Evolutionary conservation across 768 basidiomycete species (phyloP).

Genomic region (Hydnomerulius pinastri): DNA sequence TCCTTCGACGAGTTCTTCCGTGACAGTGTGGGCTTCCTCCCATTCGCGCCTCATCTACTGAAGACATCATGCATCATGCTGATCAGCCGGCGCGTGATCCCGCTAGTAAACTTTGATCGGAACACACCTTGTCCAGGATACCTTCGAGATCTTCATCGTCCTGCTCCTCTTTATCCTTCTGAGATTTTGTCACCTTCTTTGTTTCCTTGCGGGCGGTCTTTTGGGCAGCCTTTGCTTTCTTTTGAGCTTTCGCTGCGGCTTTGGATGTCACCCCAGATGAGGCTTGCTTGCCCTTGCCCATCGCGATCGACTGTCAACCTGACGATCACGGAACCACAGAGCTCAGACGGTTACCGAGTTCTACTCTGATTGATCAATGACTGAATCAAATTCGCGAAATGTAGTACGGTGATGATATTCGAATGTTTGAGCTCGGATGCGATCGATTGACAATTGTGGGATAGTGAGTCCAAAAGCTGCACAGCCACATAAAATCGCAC

Average conservation of each 20-base stretch:
- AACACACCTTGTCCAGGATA: slow-evolving; percentile 73
- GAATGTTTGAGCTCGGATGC: no score
- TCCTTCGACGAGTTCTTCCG: slow-evolving; percentile 80
- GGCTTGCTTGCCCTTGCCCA: slow-evolving; percentile 24
- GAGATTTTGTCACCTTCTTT: slow-evolving; percentile 52
- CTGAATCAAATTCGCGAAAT: no score
- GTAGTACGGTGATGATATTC: no score
- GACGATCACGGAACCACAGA: no score
- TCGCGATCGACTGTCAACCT: no score
- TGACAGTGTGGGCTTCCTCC: slow-evolving; percentile 81
- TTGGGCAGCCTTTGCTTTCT: slow-evolving; percentile 66
- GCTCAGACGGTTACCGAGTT: no score
- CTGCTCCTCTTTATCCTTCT: slow-evolving; percentile 53
- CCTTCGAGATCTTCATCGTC: slow-evolving; percentile 81
- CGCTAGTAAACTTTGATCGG: background rate
- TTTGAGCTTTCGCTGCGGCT: slow-evolving; percentile 53
- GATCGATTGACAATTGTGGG: no score
- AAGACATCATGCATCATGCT: slow-evolving; percentile 5
- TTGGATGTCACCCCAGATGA: slow-evolving; percentile 24
- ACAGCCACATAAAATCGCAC: no score
- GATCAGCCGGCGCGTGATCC: slow-evolving; percentile 5
- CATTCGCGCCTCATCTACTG: slow-evolving; percentile 80
- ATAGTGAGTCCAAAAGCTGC: no score
- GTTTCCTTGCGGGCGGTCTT: slow-evolving; percentile 71
- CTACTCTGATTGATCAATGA: no score